phyloP scores from a whole-genome alignment of 2,329 filamentous ascomycete species.

The Triangularia verruculosa region DNA sequence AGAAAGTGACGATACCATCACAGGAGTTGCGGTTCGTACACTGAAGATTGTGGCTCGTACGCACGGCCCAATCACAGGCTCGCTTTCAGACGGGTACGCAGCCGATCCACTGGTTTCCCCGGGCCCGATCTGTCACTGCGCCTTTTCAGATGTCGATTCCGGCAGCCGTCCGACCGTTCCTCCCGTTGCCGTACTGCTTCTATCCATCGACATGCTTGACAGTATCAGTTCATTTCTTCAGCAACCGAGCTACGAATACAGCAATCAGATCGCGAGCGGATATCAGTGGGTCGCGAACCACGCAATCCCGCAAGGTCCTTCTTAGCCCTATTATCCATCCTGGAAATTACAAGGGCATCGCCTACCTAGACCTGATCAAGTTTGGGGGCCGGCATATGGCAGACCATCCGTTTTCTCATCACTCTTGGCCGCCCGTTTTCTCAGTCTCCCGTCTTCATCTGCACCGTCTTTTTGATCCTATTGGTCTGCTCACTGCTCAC shows the following conservation, averaged over 20 bases:
- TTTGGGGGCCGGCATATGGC: constrained; percentile 6
- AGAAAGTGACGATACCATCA: not conserved
- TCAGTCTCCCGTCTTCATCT: not conserved
- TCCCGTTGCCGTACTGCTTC: not conserved
- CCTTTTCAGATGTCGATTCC: constrained; percentile 8
- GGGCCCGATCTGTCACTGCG: constrained; percentile 10
- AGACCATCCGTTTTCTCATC: not conserved
- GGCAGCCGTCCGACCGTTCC: constrained; percentile 9
- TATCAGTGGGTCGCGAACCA: not conserved
- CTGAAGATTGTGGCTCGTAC: constrained; percentile 9
- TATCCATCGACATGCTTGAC: not conserved
- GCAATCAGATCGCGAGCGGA: not conserved
- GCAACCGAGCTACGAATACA: not conserved
- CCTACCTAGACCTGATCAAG: not conserved
- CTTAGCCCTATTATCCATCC: not conserved
- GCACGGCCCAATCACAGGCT: constrained; percentile 4
- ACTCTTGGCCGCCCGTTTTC: not conserved
- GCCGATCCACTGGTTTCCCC: constrained; percentile 1
- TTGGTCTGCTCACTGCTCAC: not conserved
- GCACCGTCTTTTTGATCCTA: not conserved
- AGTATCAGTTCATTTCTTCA: not conserved
- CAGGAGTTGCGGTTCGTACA: constrained; percentile 2
- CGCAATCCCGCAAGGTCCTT: not conserved
- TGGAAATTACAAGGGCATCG: not conserved
- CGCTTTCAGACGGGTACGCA: not conserved